Evolutionary conservation across 73 alveolate species (phyloP), one percentile per base, ranked within the genome.

Genomic region (Stentor roeselii): DNA sequence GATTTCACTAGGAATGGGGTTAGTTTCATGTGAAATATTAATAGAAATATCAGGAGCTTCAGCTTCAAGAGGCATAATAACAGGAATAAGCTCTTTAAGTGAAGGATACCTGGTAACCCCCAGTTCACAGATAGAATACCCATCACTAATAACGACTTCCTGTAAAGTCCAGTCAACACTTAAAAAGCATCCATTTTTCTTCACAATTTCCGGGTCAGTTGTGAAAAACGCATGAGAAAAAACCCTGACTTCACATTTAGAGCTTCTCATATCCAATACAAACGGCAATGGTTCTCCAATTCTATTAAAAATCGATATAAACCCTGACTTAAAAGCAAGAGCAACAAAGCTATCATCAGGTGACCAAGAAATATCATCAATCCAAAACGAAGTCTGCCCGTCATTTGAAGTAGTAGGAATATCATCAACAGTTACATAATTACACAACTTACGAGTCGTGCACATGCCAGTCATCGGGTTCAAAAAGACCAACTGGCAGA

Each of bases 321-420:
- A 67, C 2, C 80, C 80, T 67, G 37, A 21, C 34, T 32, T 67
- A 2, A 21, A 67, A 21, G 37, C 37, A 32, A 67, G 42, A 1
- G 41, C 80, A 21, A 67, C 11, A n/a, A 21, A 67, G 34, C 42
- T 67, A 67, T 67, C 80, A 67, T 67, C 42, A 21, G 80, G 80
- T 21, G 80, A 67, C 37, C 80, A 67, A 21, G 50, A 30, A 15
- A 67, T 67, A 67, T 67, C 80, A 34, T 67, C 80, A 67, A 67
- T 67, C 80, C 80, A 67, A 67, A 67, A 67, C 14, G 80, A 67
- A 15, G 80, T 67, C 11, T 67, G 80, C 42, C 80, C 80, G 34
- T 67, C 80, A 21, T 67, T 21, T 21, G 80, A 67, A 21, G 80
- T 67, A 40, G 27, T 67, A 11, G 80, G 80, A 21, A 67, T 67